phyloP scores from a whole-genome alignment of 176 grass and related monocot species.

The Bothriochloa decipiens region DNA sequence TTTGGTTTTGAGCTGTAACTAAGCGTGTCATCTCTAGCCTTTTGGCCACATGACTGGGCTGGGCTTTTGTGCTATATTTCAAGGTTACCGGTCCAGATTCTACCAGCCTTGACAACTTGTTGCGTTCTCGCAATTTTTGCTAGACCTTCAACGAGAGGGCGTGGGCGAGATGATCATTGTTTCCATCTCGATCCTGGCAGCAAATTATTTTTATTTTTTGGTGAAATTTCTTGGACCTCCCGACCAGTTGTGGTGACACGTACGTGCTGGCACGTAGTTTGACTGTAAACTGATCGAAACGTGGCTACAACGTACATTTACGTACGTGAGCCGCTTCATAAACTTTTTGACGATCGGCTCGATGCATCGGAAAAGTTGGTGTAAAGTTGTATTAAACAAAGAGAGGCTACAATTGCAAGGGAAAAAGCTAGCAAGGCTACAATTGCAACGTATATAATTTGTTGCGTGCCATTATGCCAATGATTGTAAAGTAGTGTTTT shows the following conservation, averaged over 20 bases:
- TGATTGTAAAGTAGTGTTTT: too few species aligned
- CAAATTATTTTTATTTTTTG: background rate
- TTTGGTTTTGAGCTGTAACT: background rate
- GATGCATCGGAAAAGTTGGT: conserved; percentile 7
- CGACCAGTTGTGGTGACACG: background rate
- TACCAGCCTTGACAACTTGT: background rate
- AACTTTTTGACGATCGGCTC: background rate
- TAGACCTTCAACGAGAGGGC: background rate
- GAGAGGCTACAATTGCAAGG: too few species aligned
- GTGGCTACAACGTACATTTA: background rate
- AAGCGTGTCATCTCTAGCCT: background rate
- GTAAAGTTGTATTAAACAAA: too few species aligned
- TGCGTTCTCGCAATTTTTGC: background rate
- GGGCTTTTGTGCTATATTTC: background rate
- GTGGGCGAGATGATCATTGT: background rate
- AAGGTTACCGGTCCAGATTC: background rate
- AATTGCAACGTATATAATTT: too few species aligned
- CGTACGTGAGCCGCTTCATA: conserved; percentile 1
- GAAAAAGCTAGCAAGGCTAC: too few species aligned
- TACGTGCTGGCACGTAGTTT: background rate
- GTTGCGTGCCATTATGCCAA: too few species aligned
- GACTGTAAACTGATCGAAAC: background rate
- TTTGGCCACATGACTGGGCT: background rate
- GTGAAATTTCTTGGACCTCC: background rate
- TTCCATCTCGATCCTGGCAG: conserved; percentile 1